A percentile compares a stretch with the other conserved stretches of the same genome.
Conservation (phyloP, 2,329 filamentous ascomycete genomes). For the Ceratocystis destructans region DNA sequence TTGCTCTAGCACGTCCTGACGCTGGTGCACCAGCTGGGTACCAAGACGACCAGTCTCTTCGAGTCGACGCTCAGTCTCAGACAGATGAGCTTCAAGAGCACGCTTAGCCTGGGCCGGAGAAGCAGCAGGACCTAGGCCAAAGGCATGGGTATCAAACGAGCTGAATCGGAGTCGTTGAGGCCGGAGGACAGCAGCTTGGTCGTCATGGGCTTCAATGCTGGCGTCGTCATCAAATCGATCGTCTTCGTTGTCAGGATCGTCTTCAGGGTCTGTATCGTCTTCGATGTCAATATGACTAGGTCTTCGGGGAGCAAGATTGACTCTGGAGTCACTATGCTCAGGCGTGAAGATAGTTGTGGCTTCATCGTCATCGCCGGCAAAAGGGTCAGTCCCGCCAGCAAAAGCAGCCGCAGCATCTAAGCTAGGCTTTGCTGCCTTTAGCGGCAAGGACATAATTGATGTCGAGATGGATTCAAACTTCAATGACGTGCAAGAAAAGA, state of each 20-base stretch:
- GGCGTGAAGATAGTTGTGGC: constrained; percentile 5
- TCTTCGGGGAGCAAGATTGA: too few relatives aligned
- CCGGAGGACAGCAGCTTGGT: background rate
- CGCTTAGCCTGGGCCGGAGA: constrained; percentile 80
- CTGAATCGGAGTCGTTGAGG: constrained; percentile 55
- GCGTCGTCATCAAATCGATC: constrained; percentile 15
- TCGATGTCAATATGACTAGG: background rate
- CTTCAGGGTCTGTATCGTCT: background rate
- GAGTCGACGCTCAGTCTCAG: constrained; percentile 81
- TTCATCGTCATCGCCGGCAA: background rate
- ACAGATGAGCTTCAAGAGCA: constrained; percentile 78
- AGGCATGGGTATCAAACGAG: constrained; percentile 66
- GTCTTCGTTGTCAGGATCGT: background rate
- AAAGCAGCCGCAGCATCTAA: constrained; percentile 17
- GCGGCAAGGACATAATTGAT: constrained; percentile 11
- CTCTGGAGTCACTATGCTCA: background rate
- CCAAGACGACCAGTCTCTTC: constrained; percentile 85
- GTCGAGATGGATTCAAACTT: background rate
- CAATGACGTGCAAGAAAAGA: background rate
- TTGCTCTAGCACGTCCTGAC: constrained; percentile 66
- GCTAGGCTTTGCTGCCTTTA: constrained; percentile 14
- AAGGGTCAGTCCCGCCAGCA: constrained; percentile 16
- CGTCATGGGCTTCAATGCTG: constrained; percentile 11
- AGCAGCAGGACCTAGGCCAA: constrained; percentile 59
- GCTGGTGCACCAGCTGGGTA: constrained; percentile 74